Evolutionary conservation across 1,284 basidiomycete genomes (phyloP), one percentile per base, ranked within the genome.

Genomic region (Leucoagaricus sp.): DNA sequence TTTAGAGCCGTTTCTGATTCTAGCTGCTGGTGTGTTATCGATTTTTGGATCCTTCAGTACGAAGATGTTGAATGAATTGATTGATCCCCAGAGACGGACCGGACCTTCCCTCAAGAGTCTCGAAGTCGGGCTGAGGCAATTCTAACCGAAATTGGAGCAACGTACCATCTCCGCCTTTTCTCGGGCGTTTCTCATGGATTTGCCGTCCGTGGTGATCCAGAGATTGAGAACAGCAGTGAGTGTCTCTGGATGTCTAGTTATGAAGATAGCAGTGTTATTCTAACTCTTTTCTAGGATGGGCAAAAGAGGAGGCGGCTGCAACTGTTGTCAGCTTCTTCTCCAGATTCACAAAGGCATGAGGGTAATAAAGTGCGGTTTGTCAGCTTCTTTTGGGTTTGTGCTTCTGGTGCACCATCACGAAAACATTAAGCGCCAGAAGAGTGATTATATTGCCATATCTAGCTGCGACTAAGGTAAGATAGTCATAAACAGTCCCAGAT

Each of bases 291-390:
- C 28, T 46, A 85, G 81, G 79, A n/a, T 85, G 81, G 81, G 81
- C 81, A 7, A 83, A 83, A 64, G 82, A 86, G 62, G 78, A 84
- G 61, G 77, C 78, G 28, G 82, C 82, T 0, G 66, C 72, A 12
- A 74, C 75, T 12, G 73, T 82, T 34, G 64, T 72, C 4, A 65
- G 61, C 1, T 84, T 81, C 79, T 82, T 83, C 61, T 62, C 65
- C 28, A 68, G 76, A 31, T 83, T 53, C 29, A 44, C 45, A 10
- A 34, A 38, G 33, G 44, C n/a, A 25, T 36, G 36, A 15, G 13
- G 6, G 17, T 15, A 10, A n/a, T 4, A 4, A 9, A n/a, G 36
- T 7, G 6, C 12, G 6, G 7, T 33, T 33, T 33, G 6, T 33
- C 12, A 7, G 31, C 12, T 7, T 7, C 6, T 7, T 33, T 7